Evolutionary conservation across 352 stramenopile genomes (phyloP).

Genomic region (Pythium rhizo-oryzae): DNA sequence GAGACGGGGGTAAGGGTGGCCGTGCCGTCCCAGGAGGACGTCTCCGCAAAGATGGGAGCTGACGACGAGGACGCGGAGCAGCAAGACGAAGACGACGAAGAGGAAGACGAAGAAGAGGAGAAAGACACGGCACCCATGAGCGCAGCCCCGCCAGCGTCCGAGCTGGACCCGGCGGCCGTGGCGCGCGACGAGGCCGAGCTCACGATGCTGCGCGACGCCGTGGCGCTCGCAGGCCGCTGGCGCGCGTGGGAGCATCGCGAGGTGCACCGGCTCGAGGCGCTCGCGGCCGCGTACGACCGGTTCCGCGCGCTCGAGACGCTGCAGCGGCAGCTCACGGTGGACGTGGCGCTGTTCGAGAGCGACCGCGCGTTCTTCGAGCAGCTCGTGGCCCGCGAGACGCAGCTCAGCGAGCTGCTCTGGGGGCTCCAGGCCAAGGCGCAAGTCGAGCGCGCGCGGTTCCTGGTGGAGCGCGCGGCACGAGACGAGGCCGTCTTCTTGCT

Average conservation of each 20-base stretch:
- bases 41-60: no score
- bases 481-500: conserved; percentile 67
- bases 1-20: no score
- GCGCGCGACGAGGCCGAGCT: conserved; percentile 57
- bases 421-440: conserved; percentile 55
- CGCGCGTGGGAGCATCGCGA: conserved; percentile 53
- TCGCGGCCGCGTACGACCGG: conserved; percentile 34
- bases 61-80: conserved; percentile 12
- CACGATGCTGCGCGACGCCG: conserved; percentile 42
- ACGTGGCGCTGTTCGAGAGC: conserved; percentile 49
- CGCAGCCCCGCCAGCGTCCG: background rate
- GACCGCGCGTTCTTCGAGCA: conserved; percentile 53
- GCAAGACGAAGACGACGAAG: conserved; percentile 12
- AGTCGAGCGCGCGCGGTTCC: conserved; percentile 55
- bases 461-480: conserved; percentile 58
- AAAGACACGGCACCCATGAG: background rate
- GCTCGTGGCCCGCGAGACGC: conserved; percentile 48
- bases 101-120: conserved; percentile 18
- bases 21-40: no score
- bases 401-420: conserved; percentile 52
- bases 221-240: conserved; percentile 49
- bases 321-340: conserved; percentile 43
- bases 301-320: conserved; percentile 29
- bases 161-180: conserved; percentile 7
- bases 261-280: conserved; percentile 39